Evolutionary conservation across 1,139 yeast genomes (phyloP), one percentile per base, ranked within the genome.

Genomic region (Pneumocystis murina): DNA sequence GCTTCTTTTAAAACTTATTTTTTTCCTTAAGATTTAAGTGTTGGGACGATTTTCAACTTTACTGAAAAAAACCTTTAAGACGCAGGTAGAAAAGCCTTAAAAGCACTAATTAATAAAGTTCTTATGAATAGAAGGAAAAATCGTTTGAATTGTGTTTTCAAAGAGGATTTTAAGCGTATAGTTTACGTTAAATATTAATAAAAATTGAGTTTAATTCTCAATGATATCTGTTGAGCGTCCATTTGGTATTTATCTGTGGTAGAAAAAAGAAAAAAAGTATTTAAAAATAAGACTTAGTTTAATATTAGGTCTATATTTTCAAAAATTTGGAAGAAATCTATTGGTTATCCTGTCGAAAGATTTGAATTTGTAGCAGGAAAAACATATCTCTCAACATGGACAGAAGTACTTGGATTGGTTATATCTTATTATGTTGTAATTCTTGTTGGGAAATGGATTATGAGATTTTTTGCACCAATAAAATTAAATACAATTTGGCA

Each of bases 221-320:
- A 61, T 71, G 36, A 97, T 97, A 59, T 77, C 86, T 58, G 72
- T 89, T 64, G 87, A 87, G 63, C 81, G 88, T 67, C 97, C 97
- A 20, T 92, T 91, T 75, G 98, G 98, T 62, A 68, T 92, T 63
- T 82, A 87, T 71, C 79, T 92, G 68, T 92, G 96, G 96, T 95
- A 95, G 8, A 33, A 33, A 33, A 60, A 17, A 8, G 20, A 3
- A 16, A 14, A 14, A 3, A 7, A 17, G 1, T 24, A 10, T 2
- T 24, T 1, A 1, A 3, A 24, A 12, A 24, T 43, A 20, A 20
- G 12, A 20, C 4, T 3, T 43, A 10, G 16, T 20, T 43, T 20
- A 5, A 17, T 6, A 2, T 10, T 14, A 54, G 63, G 63, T 55
- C 62, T 39, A 76, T 91, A 66, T 89, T 92, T 75, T 83, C 85